Conservation (phyloP, 345 rosid genomes). For the Lagerstroemia speciosa region DNA sequence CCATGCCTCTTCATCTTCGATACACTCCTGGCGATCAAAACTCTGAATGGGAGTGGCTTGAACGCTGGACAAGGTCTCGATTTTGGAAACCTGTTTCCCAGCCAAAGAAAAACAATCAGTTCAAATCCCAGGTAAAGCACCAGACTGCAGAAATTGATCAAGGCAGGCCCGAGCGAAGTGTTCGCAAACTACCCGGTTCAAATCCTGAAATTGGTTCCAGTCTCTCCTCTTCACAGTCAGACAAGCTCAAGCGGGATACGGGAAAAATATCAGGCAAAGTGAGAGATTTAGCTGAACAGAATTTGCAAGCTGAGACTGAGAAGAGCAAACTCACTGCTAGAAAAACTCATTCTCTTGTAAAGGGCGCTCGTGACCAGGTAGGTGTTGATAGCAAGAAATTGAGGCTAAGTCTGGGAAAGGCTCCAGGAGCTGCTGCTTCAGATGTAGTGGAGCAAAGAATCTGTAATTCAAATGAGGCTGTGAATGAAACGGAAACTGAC, state of each 20-base stretch:
- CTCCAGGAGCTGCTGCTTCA: constrained; percentile 21
- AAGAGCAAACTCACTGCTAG: constrained; percentile 42
- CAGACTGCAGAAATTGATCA: constrained; percentile 28
- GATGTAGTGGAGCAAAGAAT: constrained; percentile 25
- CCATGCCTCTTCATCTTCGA: constrained; percentile 39
- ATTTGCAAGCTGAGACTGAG: constrained; percentile 34
- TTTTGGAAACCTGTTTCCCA: constrained; percentile 46
- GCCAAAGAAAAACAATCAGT: constrained; percentile 26
- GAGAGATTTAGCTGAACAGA: constrained; percentile 30
- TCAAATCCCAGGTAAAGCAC: constrained; percentile 21
- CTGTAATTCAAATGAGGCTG: constrained; percentile 25
- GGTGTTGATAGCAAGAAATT: constrained; percentile 38
- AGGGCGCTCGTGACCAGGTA: constrained; percentile 30
- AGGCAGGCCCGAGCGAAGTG: constrained; percentile 35
- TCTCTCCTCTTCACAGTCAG: constrained; percentile 27
- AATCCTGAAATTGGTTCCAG: constrained; percentile 29
- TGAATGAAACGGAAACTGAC: background rate
- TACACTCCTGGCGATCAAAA: constrained; percentile 50
- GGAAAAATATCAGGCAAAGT: constrained; percentile 34
- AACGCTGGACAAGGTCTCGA: constrained; percentile 55
- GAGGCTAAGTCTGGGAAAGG: constrained; percentile 30
- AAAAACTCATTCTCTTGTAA: constrained; percentile 33
- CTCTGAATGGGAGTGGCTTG: constrained; percentile 56
- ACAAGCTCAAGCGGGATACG: constrained; percentile 36
- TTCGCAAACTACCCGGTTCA: constrained; percentile 31